Conservation (phyloP, 163 green algal species). For the Scenedesmus sp. region DNA sequence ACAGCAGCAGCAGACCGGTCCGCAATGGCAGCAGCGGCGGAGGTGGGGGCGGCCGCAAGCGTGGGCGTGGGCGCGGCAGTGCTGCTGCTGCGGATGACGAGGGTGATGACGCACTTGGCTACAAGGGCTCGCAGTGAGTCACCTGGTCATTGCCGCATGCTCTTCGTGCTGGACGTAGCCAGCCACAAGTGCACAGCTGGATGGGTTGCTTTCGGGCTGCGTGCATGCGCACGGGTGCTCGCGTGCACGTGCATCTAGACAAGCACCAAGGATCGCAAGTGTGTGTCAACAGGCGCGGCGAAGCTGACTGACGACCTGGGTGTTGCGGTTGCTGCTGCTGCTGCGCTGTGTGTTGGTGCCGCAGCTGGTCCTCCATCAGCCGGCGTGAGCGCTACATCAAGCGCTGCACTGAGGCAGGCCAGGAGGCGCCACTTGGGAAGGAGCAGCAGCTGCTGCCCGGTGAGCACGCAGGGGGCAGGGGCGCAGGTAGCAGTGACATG, state of each 20-base stretch:
- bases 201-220: no score
- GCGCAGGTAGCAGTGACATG: background rate
- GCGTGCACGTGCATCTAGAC: no score
- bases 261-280: no score
- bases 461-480: background rate
- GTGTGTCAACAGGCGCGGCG: background rate
- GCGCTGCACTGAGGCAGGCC: conserved; percentile 65
- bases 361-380: conserved; percentile 84
- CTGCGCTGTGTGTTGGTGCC: background rate
- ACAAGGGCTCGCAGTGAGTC: conserved; percentile 67
- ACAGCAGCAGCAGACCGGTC: background rate
- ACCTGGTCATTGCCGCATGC: no score
- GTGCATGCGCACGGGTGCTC: no score
- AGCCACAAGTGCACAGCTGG: no score
- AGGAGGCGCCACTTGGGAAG: conserved; percentile 44
- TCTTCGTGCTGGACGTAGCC: no score
- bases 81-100: conserved; percentile 57
- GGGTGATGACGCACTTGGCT: conserved; percentile 62
- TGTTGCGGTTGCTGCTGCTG: background rate
- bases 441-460: conserved; percentile 48
- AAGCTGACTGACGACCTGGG: background rate
- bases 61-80: conserved; percentile 35
- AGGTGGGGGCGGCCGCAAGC: conserved; percentile 21
- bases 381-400: conserved; percentile 84
- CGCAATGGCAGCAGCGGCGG: conserved; percentile 17